Base-by-base conservation (phyloP, 2,329 filamentous ascomycete species). In the Verticillium longisporum region DNA sequence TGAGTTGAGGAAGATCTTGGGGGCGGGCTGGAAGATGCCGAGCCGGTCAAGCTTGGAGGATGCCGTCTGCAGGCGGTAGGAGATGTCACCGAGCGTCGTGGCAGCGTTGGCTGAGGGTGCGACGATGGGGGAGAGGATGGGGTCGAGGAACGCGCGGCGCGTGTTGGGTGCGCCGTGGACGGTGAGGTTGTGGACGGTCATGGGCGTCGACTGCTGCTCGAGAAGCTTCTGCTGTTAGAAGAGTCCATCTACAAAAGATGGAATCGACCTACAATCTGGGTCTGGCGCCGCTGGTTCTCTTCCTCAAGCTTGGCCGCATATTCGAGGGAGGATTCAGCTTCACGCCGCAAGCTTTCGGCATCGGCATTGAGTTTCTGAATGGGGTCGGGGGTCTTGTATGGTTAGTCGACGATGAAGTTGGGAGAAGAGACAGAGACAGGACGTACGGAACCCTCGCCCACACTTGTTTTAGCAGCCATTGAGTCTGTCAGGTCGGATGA, bases 1-100 rank as follows among this genome's bases (percentile, higher is more conserved):
- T 58, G 88, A 87, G 71, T 94, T 91, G 64, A 98, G 82, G 77
- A 90, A 95, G 61, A 97, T 85, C 60, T 88, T 85, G 60, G 97
- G 89, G 34, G 90, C 87, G 37, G 90, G 86, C 66, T 95, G 88
- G 78, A 96, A 96, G 70, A 98, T 93, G 94, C 92, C 92, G 70
- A 97, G 90, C 64, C 86, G 84, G 66, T 88, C 86, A 58, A 97
- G 86, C 80, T 90, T 94, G 69, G 87, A 83, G 56, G 89, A 88
- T 32, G 85, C 86, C 59, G 79, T 80, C 54, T 89, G 86, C 38
- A 97, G 80, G 70, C 90, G 89, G 59, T 82, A 79, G 61, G 97
- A 78, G 58, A 92, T 89, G 68, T 96, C 91, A 58, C 88, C 85
- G 15, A 99, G 81, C 0, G 92, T 97, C 59, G 91, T 94, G 45